Evolutionary conservation across 352 stramenopile genomes (phyloP).

Genomic region (Pythium volutum): DNA sequence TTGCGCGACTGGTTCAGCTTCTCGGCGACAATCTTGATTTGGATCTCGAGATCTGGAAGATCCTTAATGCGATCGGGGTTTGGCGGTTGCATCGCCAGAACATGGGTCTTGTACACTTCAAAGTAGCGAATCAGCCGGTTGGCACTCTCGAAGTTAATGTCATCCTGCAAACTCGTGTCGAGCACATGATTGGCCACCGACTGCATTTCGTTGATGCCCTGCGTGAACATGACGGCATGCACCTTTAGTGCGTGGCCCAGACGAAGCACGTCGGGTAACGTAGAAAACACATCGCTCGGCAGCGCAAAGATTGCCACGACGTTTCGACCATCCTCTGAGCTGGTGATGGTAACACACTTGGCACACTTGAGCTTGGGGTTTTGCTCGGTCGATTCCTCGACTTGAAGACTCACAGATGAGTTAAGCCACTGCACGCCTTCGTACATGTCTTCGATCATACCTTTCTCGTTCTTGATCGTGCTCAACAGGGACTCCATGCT

Average conservation of each 20-base stretch:
- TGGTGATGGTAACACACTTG: constrained; percentile 76
- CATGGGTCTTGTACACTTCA: constrained; percentile 66
- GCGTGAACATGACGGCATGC: constrained; percentile 80
- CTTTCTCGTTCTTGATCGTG: constrained; percentile 92
- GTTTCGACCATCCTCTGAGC: constrained; percentile 42
- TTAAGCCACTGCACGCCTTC: constrained; percentile 86
- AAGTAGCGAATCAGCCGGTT: constrained; percentile 73
- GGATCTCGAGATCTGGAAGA: constrained; percentile 46
- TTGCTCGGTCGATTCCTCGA: constrained; percentile 51
- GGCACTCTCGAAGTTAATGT: constrained; percentile 80
- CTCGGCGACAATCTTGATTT: constrained; percentile 54
- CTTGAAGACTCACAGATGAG: constrained; percentile 70
- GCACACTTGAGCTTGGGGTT: constrained; percentile 57
- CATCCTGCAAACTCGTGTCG: constrained; percentile 81
- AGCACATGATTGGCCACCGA: constrained; percentile 87
- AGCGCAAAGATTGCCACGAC: constrained; percentile 73
- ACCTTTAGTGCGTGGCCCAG: constrained; percentile 71
- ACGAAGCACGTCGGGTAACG: constrained; percentile 59
- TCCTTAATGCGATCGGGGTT: constrained; percentile 28
- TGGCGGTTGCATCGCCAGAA: constrained; percentile 22
- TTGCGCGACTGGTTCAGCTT: constrained; percentile 56
- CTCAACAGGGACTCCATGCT: constrained; percentile 94
- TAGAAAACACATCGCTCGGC: constrained; percentile 47
- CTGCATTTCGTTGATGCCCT: constrained; percentile 94
- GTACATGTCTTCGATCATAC: constrained; percentile 94